A percentile compares a stretch with the other conserved stretches of the same genome.
Conservation (phyloP, 768 basidiomycete genomes). For the Collybia sordida region DNA sequence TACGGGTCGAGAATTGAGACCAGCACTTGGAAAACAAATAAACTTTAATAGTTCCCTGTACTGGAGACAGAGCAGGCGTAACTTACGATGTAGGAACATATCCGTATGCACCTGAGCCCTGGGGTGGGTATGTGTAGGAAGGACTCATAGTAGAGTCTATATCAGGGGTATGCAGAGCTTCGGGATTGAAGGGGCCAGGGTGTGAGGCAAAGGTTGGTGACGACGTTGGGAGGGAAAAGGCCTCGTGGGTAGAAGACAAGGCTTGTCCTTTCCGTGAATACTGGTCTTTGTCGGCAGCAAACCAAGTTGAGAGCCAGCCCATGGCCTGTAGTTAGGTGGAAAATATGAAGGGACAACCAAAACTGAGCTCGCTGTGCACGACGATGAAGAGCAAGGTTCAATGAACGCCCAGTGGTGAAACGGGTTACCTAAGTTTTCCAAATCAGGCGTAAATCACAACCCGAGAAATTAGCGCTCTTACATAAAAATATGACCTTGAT, state of each 20-base stretch:
- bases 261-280: conserved; percentile 60
- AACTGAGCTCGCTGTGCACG: background rate
- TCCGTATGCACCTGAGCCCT: conserved; percentile 54
- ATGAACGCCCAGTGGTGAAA: too few species aligned
- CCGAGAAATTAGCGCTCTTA: too few species aligned
- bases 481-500: too few species aligned
- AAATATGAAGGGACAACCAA: background rate
- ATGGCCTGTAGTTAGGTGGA: conserved; percentile 31
- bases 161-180: conserved; percentile 50
- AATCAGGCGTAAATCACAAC: too few species aligned
- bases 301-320: conserved; percentile 75
- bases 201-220: conserved; percentile 57
- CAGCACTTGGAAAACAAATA: conserved; percentile 22
- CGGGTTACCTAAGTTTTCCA: too few species aligned
- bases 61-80: conserved; percentile 4
- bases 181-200: conserved; percentile 60
- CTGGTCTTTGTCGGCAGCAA: conserved; percentile 49
- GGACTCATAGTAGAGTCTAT: conserved; percentile 43
- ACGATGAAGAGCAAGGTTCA: background rate
- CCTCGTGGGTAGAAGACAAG: conserved; percentile 80
- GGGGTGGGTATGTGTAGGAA: conserved; percentile 80
- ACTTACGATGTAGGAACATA: conserved; percentile 61
- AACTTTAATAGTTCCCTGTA: conserved; percentile 13
- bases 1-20: conserved; percentile 44
- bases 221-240: conserved; percentile 81